phyloP scores from a whole-genome alignment of 1,139 yeast genomes.

The Saccharomyces hybrid region DNA sequence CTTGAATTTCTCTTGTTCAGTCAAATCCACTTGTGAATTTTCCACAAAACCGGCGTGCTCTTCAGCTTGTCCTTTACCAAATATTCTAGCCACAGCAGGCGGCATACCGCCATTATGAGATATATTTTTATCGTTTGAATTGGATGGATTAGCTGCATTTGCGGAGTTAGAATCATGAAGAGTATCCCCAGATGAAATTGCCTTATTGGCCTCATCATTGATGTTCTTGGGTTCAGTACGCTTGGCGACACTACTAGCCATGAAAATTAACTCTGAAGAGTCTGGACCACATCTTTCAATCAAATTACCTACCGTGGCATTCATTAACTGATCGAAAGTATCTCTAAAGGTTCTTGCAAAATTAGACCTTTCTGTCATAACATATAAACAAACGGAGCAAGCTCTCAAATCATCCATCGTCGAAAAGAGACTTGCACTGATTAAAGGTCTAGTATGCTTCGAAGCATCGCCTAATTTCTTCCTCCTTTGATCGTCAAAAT shows the following conservation, averaged over 20 bases:
- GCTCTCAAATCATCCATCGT: constrained; percentile 52
- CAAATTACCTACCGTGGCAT: constrained; percentile 48
- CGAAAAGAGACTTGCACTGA: constrained; percentile 43
- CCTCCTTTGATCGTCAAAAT: constrained; percentile 45
- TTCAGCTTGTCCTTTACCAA: constrained; percentile 28
- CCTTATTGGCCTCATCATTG: background rate
- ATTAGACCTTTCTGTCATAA: constrained; percentile 54
- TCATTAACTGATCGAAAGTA: constrained; percentile 53
- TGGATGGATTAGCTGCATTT: background rate
- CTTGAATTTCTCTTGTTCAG: constrained; percentile 40
- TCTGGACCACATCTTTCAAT: constrained; percentile 51
- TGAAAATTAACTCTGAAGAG: constrained; percentile 42
- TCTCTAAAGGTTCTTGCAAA: constrained; percentile 52
- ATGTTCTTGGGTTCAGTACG: background rate
- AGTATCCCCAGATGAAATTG: background rate
- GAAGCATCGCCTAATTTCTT: constrained; percentile 42
- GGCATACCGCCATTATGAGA: constrained; percentile 40
- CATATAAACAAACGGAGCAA: constrained; percentile 50
- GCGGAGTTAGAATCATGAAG: background rate
- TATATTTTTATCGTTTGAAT: background rate
- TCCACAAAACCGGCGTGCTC: constrained; percentile 30
- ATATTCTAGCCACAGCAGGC: constrained; percentile 44
- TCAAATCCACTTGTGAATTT: constrained; percentile 34
- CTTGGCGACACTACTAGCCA: constrained; percentile 4
- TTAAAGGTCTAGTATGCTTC: constrained; percentile 47